Conservation (phyloP, 768 basidiomycete genomes). For the Cystofilobasidium bisporidii region DNA sequence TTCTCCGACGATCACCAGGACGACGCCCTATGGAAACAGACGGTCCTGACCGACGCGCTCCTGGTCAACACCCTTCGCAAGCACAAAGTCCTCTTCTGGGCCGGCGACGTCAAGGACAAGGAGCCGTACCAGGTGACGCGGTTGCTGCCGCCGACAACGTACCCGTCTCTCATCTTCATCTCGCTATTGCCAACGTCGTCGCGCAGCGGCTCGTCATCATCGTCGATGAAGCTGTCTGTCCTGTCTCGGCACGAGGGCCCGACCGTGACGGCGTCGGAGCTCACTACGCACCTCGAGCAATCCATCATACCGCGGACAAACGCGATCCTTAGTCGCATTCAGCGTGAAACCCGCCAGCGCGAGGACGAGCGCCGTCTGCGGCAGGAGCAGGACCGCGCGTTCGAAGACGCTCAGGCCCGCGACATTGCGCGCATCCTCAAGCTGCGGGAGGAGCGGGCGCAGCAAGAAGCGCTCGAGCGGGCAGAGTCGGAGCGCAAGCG, state of each 20-base stretch:
- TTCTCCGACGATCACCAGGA: constrained; percentile 87
- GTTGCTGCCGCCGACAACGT: constrained; percentile 70
- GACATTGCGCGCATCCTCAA: constrained; percentile 60
- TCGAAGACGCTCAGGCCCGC: constrained; percentile 52
- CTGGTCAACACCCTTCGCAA: constrained; percentile 61
- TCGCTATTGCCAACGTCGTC: constrained; percentile 59
- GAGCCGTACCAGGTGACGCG: constrained; percentile 61
- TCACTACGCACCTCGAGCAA: constrained; percentile 58
- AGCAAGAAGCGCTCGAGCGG: background rate
- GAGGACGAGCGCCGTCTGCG: constrained; percentile 54
- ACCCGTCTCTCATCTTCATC: constrained; percentile 84
- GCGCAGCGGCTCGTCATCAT: constrained; percentile 28
- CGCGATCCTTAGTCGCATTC: constrained; percentile 62
- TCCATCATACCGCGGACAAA: constrained; percentile 70
- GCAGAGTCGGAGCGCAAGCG: constrained; percentile 3
- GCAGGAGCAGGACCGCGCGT: constrained; percentile 65
- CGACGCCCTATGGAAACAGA: constrained; percentile 72
- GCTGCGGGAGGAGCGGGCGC: constrained; percentile 44
- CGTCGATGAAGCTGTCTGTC: constrained; percentile 56
- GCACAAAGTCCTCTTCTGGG: constrained; percentile 78
- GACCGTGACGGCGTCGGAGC: constrained; percentile 54
- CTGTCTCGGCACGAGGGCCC: constrained; percentile 75
- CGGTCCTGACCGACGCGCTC: constrained; percentile 62
- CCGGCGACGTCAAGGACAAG: constrained; percentile 71
- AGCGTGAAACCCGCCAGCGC: constrained; percentile 40